Evolutionary conservation across 805 yeast species (phyloP).

Genomic region (Spathaspora sp.): DNA sequence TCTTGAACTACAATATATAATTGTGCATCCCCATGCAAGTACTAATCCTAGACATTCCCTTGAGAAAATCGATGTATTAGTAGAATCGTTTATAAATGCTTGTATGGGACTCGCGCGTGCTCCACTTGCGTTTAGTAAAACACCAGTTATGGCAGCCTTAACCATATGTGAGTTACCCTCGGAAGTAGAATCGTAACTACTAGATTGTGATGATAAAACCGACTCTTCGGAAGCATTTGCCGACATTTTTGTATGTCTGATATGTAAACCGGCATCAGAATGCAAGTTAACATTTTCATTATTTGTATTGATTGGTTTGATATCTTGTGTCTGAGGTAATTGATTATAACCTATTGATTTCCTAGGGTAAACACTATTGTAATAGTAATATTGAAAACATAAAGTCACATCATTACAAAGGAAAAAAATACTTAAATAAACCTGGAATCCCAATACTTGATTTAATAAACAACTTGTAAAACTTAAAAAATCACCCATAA

Average conservation of each 20-base stretch:
- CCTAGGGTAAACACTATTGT: constrained; percentile 33
- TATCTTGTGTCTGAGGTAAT: background rate
- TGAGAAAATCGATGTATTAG: background rate
- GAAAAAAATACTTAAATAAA: constrained; percentile 38
- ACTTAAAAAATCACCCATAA: constrained; percentile 58
- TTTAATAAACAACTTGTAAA: constrained; percentile 41
- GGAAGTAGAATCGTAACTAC: constrained; percentile 14
- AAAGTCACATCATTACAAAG: constrained; percentile 35
- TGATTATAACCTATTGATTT: background rate
- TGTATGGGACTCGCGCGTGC: constrained; percentile 12
- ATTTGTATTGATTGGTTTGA: background rate
- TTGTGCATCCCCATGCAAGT: constrained; percentile 78
- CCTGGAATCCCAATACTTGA: constrained; percentile 33
- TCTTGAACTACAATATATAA: constrained; percentile 71
- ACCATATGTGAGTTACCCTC: background rate
- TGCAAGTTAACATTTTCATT: background rate
- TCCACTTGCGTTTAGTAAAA: constrained; percentile 2
- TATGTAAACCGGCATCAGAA: constrained; percentile 6
- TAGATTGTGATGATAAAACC: constrained; percentile 8
- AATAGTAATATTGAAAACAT: constrained; percentile 41
- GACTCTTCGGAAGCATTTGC: constrained; percentile 3
- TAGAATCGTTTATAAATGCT: background rate
- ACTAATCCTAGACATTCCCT: constrained; percentile 14
- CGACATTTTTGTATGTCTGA: constrained; percentile 1
- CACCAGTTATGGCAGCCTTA: constrained; percentile 7